phyloP scores from a whole-genome alignment of 148 eudicot genomes.

The Rhododendron molle region DNA sequence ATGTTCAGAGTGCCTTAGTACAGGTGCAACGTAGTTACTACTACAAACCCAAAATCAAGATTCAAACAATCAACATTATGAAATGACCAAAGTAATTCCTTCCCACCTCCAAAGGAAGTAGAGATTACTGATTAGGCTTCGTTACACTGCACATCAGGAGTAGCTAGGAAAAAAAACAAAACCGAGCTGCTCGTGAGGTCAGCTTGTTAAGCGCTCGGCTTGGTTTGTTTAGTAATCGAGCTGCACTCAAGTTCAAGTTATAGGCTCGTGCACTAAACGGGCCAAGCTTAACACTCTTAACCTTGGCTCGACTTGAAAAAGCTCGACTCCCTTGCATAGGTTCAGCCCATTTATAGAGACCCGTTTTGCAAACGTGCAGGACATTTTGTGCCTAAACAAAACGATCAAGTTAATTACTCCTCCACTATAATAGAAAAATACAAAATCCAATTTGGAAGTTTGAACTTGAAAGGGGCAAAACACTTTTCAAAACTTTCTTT shows the following conservation, averaged over 20 bases:
- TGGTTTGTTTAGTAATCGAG: background rate
- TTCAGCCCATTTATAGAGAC: background rate
- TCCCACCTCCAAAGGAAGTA: background rate
- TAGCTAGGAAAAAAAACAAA: too few species aligned
- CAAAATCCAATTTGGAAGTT: too few species aligned
- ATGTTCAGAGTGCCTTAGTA: slow-evolving; percentile 21
- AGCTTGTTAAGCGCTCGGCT: too few species aligned
- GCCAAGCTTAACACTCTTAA: background rate
- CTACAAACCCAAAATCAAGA: background rate
- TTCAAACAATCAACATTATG: background rate
- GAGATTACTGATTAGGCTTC: too few species aligned
- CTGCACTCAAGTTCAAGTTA: background rate
- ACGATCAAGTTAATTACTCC: too few species aligned
- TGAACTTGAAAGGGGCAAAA: too few species aligned
- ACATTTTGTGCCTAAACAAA: too few species aligned
- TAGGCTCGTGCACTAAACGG: background rate
- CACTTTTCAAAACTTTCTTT: too few species aligned
- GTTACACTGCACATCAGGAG: too few species aligned
- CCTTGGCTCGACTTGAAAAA: too few species aligned
- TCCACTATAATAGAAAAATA: too few species aligned
- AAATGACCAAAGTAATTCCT: background rate
- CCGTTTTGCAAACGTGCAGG: background rate
- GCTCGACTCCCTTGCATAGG: background rate
- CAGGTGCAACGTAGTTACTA: slow-evolving; percentile 17
- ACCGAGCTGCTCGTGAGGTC: background rate